Base-by-base conservation (phyloP, 164 flowering plant genomes). In the Aristolochia fimbriata region DNA sequence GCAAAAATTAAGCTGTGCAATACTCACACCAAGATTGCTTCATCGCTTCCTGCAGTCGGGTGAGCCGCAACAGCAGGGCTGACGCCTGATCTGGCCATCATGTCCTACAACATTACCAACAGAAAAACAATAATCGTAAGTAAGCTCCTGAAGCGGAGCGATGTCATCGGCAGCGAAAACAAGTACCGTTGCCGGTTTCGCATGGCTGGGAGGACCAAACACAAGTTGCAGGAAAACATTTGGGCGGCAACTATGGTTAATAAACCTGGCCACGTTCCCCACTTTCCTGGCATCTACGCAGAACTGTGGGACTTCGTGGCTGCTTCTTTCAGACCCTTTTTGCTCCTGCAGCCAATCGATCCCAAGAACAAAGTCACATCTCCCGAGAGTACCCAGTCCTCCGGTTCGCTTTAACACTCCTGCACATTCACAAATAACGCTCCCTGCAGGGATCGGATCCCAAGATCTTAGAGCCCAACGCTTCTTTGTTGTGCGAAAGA, bases 141-240 rank as follows among this genome's bases (percentile, higher is more conserved):
- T 82, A 30, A 92, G 86, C 70, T 92, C 96, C 65, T 82, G 76
- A 73, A 92, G 48, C 19, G 98, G 98, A 48, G 95, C 91, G 66
- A 92, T 85, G 59, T 80, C 85, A 71, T 92, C 98, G 87, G 84
- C 56, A 7, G 96, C 96, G 72, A 92, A 89, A 25, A 92, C 73
- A 92, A 89, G 87, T 20, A 87, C 70, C 62, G 77, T 95, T 70
- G 98, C 96, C 65, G 80, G 87, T 66, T 73, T 60, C 15, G 81
- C 51, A 64, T 78, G 80, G 41, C 73, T 66, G 68, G 89, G 95
- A 69, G 87, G 91, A 71, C 80, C 76, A n/a, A 87, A 62, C 47
- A 92, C 93, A 70, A 67, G 76, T 61, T 92, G 98, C 68, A 85
- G 93, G 67, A 88, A 23, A 62, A 89, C 87, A 74, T 92, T 92